These are phyloP conservation scores for Aspergillus homomorphus DNA, from an alignment of 495 filamentous ascomycete genomes.

Conservation along the genomic window DNA sequence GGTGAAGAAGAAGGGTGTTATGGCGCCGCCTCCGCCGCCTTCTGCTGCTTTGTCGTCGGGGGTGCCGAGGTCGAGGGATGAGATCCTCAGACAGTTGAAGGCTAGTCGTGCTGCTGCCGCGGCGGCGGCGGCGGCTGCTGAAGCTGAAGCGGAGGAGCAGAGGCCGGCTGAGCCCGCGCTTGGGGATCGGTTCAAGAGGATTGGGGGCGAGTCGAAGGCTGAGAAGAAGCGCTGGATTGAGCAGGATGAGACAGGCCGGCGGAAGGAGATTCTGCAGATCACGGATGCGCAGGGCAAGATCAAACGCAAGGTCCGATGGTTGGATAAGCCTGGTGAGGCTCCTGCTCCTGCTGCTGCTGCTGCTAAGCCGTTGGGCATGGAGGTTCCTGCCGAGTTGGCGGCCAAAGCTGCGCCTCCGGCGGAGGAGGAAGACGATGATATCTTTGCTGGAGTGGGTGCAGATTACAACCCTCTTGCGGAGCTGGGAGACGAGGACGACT, in stretches of 20 bases:
- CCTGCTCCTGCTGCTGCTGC: conserved; percentile 28
- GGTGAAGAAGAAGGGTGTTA: conserved; percentile 71
- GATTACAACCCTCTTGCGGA: conserved; percentile 87
- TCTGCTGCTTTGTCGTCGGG: no score
- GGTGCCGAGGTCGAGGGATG: conserved; percentile 69
- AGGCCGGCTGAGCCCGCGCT: conserved; percentile 48
- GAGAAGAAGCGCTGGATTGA: conserved; percentile 72
- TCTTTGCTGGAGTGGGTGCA: conserved; percentile 82
- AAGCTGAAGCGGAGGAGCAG: conserved; percentile 42
- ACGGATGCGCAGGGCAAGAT: conserved; percentile 84
- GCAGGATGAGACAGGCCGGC: conserved; percentile 59
- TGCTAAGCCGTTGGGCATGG: conserved; percentile 70
- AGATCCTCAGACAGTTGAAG: conserved; percentile 78
- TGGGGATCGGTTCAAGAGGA: conserved; percentile 77
- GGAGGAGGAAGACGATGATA: conserved; percentile 62
- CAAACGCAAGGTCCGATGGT: conserved; percentile 70
- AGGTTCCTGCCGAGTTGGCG: conserved; percentile 59
- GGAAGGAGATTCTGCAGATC: conserved; percentile 80
- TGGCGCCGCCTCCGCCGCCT: conserved; percentile 61
- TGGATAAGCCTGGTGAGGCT: conserved; percentile 43
- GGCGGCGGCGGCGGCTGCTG: conserved; percentile 49
- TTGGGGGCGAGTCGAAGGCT: conserved; percentile 52
- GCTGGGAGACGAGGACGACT: conserved; percentile 54
- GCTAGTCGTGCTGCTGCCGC: conserved; percentile 60
- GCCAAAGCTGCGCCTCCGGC: conserved; percentile 34